These are phyloP conservation scores for Wilcoxina mikolae DNA, from an alignment of 495 filamentous ascomycete species.

Conservation along the genomic window DNA sequence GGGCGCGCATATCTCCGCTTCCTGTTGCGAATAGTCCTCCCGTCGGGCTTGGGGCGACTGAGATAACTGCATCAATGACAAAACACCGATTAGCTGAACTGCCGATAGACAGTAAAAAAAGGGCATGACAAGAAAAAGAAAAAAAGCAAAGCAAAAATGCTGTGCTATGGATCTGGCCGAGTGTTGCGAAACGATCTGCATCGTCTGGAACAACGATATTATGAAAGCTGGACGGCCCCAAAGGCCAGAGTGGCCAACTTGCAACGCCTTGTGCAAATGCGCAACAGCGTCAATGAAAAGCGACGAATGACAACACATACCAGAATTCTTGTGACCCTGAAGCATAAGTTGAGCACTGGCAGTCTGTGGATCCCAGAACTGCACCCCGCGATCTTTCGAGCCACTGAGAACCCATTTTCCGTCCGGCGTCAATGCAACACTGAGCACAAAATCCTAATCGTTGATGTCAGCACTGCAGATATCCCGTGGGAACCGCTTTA, in stretches of 20 bases:
- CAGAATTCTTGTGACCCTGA: constrained; percentile 82
- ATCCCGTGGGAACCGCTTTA: too few species aligned
- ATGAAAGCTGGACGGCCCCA: neutral
- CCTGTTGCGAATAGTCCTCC: constrained; percentile 74
- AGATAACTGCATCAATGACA: constrained; percentile 48
- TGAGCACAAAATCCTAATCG: constrained; percentile 75
- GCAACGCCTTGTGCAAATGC: neutral
- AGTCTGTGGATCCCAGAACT: constrained; percentile 84
- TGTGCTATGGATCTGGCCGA: neutral
- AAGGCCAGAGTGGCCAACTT: neutral
- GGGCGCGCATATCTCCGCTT: constrained; percentile 76
- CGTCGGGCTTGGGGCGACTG: constrained; percentile 69
- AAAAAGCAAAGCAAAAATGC: neutral
- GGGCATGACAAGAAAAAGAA: too few species aligned
- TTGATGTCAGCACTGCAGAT: neutral
- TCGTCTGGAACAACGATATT: neutral
- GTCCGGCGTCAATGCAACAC: constrained; percentile 75
- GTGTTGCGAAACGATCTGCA: constrained; percentile 2
- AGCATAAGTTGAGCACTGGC: constrained; percentile 83
- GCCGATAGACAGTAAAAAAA: neutral
- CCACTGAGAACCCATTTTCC: constrained; percentile 82
- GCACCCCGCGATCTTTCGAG: constrained; percentile 78
- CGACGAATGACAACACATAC: constrained; percentile 31
- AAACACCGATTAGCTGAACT: constrained; percentile 6
- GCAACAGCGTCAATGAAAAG: neutral